These are phyloP conservation scores for Thalassiosira livingstoniorum DNA, from an alignment of 352 stramenopile species.

Conservation along the genomic window DNA sequence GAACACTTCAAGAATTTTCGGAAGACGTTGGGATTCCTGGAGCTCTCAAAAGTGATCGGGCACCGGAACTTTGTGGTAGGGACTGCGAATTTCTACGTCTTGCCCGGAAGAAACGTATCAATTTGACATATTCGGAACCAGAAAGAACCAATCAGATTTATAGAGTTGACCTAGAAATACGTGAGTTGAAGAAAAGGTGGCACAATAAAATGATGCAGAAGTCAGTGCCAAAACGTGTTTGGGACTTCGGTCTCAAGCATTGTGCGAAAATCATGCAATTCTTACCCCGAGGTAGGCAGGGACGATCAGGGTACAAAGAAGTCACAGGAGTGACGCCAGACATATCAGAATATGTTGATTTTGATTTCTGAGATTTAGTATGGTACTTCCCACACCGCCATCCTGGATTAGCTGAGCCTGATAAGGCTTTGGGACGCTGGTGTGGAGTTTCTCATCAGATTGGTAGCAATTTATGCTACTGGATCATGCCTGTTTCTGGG, in stretches of 20 bases:
- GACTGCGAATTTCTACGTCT: slow-evolving; percentile 4
- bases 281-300: not conserved
- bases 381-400: slow-evolving; percentile 35
- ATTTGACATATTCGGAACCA: slow-evolving; percentile 25
- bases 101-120: not conserved
- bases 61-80: slow-evolving; percentile 2
- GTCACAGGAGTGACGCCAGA: slow-evolving; percentile 15
- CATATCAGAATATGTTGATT: slow-evolving; percentile 49
- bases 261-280: slow-evolving; percentile 20
- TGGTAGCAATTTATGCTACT: slow-evolving; percentile 44
- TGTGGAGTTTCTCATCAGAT: slow-evolving; percentile 22
- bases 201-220: slow-evolving; percentile 24
- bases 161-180: slow-evolving; percentile 33
- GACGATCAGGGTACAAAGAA: not conserved
- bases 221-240: slow-evolving; percentile 26
- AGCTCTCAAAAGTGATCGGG: slow-evolving; percentile 16
- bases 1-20: not conserved
- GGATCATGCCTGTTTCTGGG: slow-evolving; percentile 30
- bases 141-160: slow-evolving; percentile 23
- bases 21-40: slow-evolving; percentile 17
- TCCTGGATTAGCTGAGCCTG: not conserved
- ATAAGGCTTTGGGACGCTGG: slow-evolving; percentile 25
- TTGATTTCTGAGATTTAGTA: slow-evolving; percentile 62
- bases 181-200: slow-evolving; percentile 27
- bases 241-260: slow-evolving; percentile 33